Evolutionary conservation across 2,329 filamentous ascomycete genomes (phyloP), one percentile per base, ranked within the genome.

Genomic region (Alternaria sp.): DNA sequence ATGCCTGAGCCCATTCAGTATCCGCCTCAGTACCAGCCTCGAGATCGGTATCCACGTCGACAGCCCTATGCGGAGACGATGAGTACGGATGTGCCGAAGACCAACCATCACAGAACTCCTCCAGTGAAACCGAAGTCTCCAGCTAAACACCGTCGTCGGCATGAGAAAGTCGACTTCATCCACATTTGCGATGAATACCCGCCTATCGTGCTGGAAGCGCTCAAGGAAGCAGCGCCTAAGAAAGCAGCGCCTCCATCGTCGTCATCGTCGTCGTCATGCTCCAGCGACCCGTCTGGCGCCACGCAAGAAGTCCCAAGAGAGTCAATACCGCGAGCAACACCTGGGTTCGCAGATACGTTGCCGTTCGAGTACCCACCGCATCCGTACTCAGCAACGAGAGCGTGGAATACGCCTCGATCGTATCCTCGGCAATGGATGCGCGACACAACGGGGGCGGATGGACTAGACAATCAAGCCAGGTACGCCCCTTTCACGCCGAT

Each of bases 181-280:
- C 60, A 69, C 28, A 66, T 74, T 2, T 67, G 68, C 19, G 72
- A 74, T 8, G 63, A 72, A 15, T 69, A 69, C 19, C 72, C 73
- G 6, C 53, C 58, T 8, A 57, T 72, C 5, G 54, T 75, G 8
- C 54, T 68, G 9, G 58, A 71, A 50, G 58, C 40, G 3, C 52
- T 70, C 7, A 61, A 61, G 15, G 62, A 65, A 43, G 8, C 7
- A 32, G 57, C 44, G 1, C 52, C 68, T 7, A 61, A 61, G 17
- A 65, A 65, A 43, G 15, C 63, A 13, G 51, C 59, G 9, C 17
- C 49, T 8, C 47, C 25, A 19, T 40, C 57, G 13, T n/a, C 49
- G 11, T 62, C 59, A 8, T 59, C 63, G 4, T 62, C 64, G 19
- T 68, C 67, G 15, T 62, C 61, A 15, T 59, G 58, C 44, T 67